Base-by-base conservation (phyloP, 2,329 filamentous ascomycete species). In the Emergomyces pasteurianus region DNA sequence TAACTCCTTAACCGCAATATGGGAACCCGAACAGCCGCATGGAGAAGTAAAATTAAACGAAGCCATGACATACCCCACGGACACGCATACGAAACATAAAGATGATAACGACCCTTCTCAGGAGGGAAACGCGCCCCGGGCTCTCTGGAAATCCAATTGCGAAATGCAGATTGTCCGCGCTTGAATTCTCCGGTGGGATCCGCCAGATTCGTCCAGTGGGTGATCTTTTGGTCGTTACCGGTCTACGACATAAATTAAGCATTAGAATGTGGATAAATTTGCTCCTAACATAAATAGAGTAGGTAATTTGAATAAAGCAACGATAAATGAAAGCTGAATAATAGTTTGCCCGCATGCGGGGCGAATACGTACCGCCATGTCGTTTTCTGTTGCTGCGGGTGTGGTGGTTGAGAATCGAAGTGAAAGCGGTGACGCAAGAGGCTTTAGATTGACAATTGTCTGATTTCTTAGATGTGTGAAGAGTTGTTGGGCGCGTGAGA, bases 51-150 rank as follows among this genome's bases (percentile, higher is more conserved):
- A 49, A 43, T n/a, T n/a, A n/a, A n/a, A n/a, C 21, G 5, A 40
- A 60, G 2, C 7, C 36, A 40, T 3, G 42, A 69, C 75, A 61
- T 69, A 81, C 80, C 86, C 92, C 92, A 96, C 3, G 92, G 92
- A 75, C 92, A 96, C 7, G 92, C 92, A 75, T 95, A 96, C 69
- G 88, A 92, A 66, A 96, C 87, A 72, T 92, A 99, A 68, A 99
- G 84, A 76, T 99, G 94, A 74, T 99, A 99, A 60, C 94, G 83
- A 59, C 83, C 90, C 76, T 89, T 90, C 77, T 97, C 92, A 0
- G 90, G 83, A 5, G 90, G 88, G 67, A 91, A 96, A 73, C 86
- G 77, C 5, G 89, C 87, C 49, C 83, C 86, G 0, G 84, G 75
- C 67, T 89, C 83, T 64, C 81, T 83, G 38, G 88, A 90, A 73